Evolutionary conservation across 352 stramenopile genomes (phyloP).

Genomic region (Phytophthora pinifolia): DNA sequence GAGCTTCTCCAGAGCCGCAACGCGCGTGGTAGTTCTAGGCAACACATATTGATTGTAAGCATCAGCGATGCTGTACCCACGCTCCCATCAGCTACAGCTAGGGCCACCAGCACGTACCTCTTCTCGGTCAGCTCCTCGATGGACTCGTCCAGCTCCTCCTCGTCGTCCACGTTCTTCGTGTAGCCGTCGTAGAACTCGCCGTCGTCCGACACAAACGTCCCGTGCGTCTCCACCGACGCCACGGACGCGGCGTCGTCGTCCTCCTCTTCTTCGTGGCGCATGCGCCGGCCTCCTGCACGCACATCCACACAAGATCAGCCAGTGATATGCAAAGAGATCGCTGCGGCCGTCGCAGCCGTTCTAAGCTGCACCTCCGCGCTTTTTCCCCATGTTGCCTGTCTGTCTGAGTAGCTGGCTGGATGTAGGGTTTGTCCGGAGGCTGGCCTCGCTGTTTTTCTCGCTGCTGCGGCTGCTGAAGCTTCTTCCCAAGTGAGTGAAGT

Average conservation of each 20-base stretch:
- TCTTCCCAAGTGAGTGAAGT: conserved; percentile 11
- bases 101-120: conserved; percentile 34
- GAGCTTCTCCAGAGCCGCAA: conserved; percentile 73
- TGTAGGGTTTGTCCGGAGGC: background rate
- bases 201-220: conserved; percentile 63
- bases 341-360: background rate
- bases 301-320: conserved; percentile 6
- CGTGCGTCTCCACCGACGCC: conserved; percentile 65
- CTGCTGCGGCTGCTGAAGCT: background rate
- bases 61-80: background rate
- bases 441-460: background rate
- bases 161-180: conserved; percentile 57
- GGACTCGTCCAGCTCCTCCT: conserved; percentile 68
- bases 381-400: conserved; percentile 53
- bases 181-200: conserved; percentile 72
- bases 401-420: background rate
- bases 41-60: conserved; percentile 1
- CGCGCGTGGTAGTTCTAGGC: conserved; percentile 64
- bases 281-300: conserved; percentile 42
- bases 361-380: conserved; percentile 46
- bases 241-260: conserved; percentile 72
- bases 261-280: conserved; percentile 69
- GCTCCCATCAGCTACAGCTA: too few relatives aligned
- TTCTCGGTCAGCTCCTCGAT: conserved; percentile 82
- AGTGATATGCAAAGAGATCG: conserved; percentile 11